phyloP scores from a whole-genome alignment of 2,329 filamentous ascomycete genomes.

The Talaromyces sp. region DNA sequence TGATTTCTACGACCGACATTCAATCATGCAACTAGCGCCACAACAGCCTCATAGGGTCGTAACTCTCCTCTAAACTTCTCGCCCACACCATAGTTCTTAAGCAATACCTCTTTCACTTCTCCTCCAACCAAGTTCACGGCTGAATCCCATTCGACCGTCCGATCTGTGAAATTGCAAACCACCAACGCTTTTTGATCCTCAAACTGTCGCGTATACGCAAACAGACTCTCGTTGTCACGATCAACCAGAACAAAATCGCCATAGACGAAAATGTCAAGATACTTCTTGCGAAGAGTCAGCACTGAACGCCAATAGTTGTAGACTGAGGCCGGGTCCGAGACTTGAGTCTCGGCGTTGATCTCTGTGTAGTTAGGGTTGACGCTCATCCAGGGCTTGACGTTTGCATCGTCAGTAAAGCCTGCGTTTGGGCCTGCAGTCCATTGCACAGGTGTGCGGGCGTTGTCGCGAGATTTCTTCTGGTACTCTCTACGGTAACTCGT shows the following conservation, averaged over 20 bases:
- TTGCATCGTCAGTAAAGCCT: constrained; percentile 58
- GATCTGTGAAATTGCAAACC: constrained; percentile 36
- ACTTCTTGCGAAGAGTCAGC: constrained; percentile 57
- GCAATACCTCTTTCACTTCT: constrained; percentile 27
- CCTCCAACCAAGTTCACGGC: constrained; percentile 26
- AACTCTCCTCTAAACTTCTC: constrained; percentile 25
- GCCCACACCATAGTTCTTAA: constrained; percentile 31
- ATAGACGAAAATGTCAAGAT: constrained; percentile 63
- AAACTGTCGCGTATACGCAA: constrained; percentile 52
- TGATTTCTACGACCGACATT: neutral
- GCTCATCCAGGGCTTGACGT: constrained; percentile 63
- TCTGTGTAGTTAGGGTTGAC: constrained; percentile 59
- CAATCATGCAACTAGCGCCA: constrained; percentile 24
- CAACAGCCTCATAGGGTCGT: constrained; percentile 34
- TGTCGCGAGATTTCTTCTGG: constrained; percentile 55
- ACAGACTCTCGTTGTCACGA: constrained; percentile 50
- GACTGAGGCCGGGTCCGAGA: constrained; percentile 45
- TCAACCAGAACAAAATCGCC: constrained; percentile 59
- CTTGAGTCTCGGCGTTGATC: constrained; percentile 54
- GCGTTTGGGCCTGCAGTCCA: constrained; percentile 60
- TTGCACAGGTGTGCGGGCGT: constrained; percentile 68
- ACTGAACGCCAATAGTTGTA: constrained; percentile 61
- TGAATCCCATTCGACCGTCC: constrained; percentile 32
- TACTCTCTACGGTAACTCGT: constrained; percentile 32
- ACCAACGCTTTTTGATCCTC: constrained; percentile 33